Evolutionary conservation across 805 yeast genomes (phyloP).

Genomic region (Yueomyces sinensis): DNA sequence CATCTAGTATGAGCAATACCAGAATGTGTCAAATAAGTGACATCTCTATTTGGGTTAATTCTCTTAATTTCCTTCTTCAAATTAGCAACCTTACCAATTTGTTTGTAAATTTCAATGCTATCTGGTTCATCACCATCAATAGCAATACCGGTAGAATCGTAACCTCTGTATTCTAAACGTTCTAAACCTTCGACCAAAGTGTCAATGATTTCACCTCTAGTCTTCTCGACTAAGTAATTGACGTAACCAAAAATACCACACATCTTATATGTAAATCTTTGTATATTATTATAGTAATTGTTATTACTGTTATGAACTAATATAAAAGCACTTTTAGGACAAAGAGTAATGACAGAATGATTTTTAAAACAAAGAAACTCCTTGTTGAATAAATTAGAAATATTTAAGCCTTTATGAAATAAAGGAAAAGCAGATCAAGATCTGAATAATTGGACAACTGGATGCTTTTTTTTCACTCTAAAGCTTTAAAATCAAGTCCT

Average conservation of each 20-base stretch:
- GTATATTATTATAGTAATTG: no score
- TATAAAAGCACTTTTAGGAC: no score
- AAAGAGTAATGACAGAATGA: no score
- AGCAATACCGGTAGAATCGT: slow-evolving; percentile 95
- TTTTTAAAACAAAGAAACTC: no score
- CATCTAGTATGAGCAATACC: slow-evolving; percentile 99
- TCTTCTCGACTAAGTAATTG: slow-evolving; percentile 82
- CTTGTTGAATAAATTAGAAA: no score
- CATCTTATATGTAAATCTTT: slow-evolving; percentile 24
- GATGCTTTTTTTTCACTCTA: no score
- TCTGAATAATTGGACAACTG: no score
- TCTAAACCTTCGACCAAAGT: slow-evolving; percentile 77
- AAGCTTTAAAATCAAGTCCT: no score
- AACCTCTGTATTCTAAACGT: slow-evolving; percentile 93
- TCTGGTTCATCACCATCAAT: slow-evolving; percentile 76
- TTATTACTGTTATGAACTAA: no score
- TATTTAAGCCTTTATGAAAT: no score
- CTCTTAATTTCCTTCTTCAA: slow-evolving; percentile 52
- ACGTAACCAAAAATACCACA: slow-evolving; percentile 98
- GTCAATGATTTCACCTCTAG: slow-evolving; percentile 85
- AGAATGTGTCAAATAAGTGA: slow-evolving; percentile 68
- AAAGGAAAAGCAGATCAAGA: no score
- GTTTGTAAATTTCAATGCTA: slow-evolving; percentile 62
- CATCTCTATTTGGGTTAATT: slow-evolving; percentile 41
- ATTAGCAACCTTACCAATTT: slow-evolving; percentile 82